Conservation (phyloP, 2,329 filamentous ascomycete genomes). For the Stagonosporopsis tanaceti region DNA sequence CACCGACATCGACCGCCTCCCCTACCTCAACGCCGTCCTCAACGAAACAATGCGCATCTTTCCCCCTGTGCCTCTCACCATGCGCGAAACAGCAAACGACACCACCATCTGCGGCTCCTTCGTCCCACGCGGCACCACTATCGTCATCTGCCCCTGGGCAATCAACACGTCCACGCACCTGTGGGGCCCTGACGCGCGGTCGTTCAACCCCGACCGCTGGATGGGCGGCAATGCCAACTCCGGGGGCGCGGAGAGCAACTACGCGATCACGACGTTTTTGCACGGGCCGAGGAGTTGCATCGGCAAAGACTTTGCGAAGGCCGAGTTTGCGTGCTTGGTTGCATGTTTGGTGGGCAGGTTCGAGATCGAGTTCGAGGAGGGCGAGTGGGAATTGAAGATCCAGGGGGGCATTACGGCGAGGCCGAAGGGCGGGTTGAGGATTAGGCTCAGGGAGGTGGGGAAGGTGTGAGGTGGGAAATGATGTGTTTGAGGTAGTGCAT, state of each 20-base stretch:
- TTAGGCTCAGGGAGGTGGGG: conserved; percentile 64
- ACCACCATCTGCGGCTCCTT: conserved; percentile 70
- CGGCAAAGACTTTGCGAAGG: conserved; percentile 79
- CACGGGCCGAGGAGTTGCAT: conserved; percentile 89
- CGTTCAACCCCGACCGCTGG: conserved; percentile 77
- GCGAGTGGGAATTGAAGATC: conserved; percentile 65
- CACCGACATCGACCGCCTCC: conserved; percentile 72
- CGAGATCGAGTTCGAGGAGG: conserved; percentile 71
- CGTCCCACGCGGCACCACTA: conserved; percentile 73
- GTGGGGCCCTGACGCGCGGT: conserved; percentile 78
- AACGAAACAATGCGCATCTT: conserved; percentile 79
- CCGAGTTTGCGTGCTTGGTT: conserved; percentile 84
- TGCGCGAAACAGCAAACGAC: conserved; percentile 70
- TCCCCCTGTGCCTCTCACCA: conserved; percentile 74
- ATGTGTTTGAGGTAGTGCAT: background rate
- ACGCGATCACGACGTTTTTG: conserved; percentile 80
- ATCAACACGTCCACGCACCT: conserved; percentile 73
- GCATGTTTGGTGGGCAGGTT: conserved; percentile 81
- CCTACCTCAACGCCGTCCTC: conserved; percentile 78
- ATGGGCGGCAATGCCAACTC: conserved; percentile 61
- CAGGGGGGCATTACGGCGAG: conserved; percentile 75
- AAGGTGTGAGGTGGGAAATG: background rate
- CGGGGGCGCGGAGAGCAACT: conserved; percentile 79
- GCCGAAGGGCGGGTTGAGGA: conserved; percentile 75
- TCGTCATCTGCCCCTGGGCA: conserved; percentile 71